phyloP scores from a whole-genome alignment of 331 rosid genomes.

The Arachis monticola region DNA sequence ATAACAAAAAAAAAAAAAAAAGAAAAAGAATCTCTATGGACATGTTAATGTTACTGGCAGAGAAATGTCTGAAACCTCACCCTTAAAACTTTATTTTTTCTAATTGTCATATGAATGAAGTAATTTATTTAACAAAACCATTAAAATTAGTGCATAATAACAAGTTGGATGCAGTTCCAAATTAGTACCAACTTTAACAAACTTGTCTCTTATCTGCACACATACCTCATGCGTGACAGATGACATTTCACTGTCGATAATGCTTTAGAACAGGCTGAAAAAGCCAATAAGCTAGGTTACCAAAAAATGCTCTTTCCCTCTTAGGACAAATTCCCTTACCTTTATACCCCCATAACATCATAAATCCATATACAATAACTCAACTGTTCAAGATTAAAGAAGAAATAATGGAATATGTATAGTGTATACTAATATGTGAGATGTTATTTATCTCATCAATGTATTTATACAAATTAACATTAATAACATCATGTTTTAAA shows the following conservation, averaged over 20 bases:
- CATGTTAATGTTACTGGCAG: not conserved
- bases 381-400: not conserved
- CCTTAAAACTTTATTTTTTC: not conserved
- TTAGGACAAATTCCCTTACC: conserved; percentile 25
- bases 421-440: not conserved
- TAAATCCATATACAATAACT: not conserved
- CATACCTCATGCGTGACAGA: conserved; percentile 41
- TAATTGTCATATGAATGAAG: not conserved
- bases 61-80: not conserved
- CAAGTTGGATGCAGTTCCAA: not conserved
- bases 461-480: too few relatives aligned
- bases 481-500: conserved; percentile 7
- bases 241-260: conserved; percentile 17
- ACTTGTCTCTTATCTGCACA: conserved; percentile 19
- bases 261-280: conserved; percentile 24
- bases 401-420: not conserved
- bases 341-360: conserved; percentile 14
- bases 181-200: conserved; percentile 18
- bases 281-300: conserved; percentile 8
- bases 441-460: too few relatives aligned
- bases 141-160: not conserved
- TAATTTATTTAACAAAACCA: not conserved
- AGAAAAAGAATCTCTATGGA: not conserved
- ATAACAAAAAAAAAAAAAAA: not conserved
- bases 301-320: conserved; percentile 10